A percentile compares a stretch with the other conserved stretches of the same genome.
phyloP scores from a whole-genome alignment of 208 protist species.

The Acanthamoeba quina region DNA sequence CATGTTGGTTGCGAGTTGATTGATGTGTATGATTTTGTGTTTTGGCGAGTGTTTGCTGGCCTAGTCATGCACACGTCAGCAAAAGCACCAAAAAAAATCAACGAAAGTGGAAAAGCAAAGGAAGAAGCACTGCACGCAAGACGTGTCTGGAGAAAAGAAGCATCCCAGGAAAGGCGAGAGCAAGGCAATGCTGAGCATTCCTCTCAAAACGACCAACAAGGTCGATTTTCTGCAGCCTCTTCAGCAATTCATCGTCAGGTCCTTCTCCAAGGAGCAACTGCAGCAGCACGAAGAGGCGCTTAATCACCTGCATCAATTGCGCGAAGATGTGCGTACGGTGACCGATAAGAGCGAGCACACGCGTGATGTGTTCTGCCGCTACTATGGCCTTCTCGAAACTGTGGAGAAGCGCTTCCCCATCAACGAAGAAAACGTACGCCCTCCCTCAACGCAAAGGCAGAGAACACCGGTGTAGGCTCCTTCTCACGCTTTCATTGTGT shows the following conservation, averaged over 20 bases:
- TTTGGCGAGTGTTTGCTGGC: neutral
- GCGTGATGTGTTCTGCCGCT: constrained; percentile 11
- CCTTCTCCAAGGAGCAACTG: constrained; percentile 42
- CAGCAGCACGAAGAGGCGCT: constrained; percentile 42
- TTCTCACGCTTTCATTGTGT: neutral
- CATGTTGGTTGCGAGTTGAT: neutral
- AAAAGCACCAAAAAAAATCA: neutral
- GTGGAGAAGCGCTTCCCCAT: constrained; percentile 55
- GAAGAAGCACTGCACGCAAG: neutral
- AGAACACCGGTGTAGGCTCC: neutral
- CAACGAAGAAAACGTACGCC: constrained; percentile 15
- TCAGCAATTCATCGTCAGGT: constrained; percentile 2
- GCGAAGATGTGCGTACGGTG: constrained; percentile 26
- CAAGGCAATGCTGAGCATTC: constrained; percentile 22
- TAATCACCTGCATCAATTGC: constrained; percentile 12
- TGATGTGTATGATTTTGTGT: neutral
- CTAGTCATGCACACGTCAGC: neutral
- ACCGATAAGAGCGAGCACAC: constrained; percentile 54
- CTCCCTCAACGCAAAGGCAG: neutral
- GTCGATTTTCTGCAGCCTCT: constrained; percentile 25
- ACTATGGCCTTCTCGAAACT: constrained; percentile 15
- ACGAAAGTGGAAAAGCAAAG: constrained; percentile 5
- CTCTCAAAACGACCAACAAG: constrained; percentile 38
- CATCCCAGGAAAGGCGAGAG: neutral
- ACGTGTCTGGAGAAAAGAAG: no score